A percentile compares a stretch with the other conserved stretches of the same genome.
These are phyloP conservation scores for Testicularia cyperi DNA, from an alignment of 1,284 basidiomycete genomes.

Conservation along the genomic window DNA sequence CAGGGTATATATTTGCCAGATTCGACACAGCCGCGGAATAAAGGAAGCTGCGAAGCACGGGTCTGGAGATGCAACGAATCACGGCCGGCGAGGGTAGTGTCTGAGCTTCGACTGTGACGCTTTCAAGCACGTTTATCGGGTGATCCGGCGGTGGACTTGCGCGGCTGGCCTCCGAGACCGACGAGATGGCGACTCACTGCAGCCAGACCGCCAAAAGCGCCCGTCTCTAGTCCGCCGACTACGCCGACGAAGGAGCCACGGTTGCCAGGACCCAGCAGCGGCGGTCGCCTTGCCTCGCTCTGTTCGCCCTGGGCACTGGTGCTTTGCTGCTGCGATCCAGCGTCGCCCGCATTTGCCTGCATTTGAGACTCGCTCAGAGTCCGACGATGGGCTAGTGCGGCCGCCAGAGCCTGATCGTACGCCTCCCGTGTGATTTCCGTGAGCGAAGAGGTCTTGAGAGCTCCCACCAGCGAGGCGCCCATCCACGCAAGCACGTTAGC, in stretches of 20 bases:
- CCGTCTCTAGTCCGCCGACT: slow-evolving; percentile 45
- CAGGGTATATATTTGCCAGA: no score
- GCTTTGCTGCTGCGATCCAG: neutral
- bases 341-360: no score
- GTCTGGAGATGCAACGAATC: no score
- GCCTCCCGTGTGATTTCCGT: slow-evolving; percentile 30
- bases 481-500: slow-evolving; percentile 82
- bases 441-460: slow-evolving; percentile 24
- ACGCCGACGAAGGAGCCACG: slow-evolving; percentile 45
- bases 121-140: no score
- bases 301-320: neutral
- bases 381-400: slow-evolving; percentile 1
- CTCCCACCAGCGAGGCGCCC: slow-evolving; percentile 86
- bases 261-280: slow-evolving; percentile 17
- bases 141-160: no score
- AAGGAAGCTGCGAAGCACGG: no score
- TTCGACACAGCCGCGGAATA: no score
- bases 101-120: no score
- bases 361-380: no score
- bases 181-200: slow-evolving; percentile 42
- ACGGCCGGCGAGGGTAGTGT: no score
- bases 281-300: slow-evolving; percentile 8
- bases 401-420: slow-evolving; percentile 19
- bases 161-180: slow-evolving; percentile 9
- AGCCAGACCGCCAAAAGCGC: slow-evolving; percentile 40